Evolutionary conservation across 73 alveolate genomes (phyloP), one percentile per base, ranked within the genome.

Genomic region (Uronychia setigera): DNA sequence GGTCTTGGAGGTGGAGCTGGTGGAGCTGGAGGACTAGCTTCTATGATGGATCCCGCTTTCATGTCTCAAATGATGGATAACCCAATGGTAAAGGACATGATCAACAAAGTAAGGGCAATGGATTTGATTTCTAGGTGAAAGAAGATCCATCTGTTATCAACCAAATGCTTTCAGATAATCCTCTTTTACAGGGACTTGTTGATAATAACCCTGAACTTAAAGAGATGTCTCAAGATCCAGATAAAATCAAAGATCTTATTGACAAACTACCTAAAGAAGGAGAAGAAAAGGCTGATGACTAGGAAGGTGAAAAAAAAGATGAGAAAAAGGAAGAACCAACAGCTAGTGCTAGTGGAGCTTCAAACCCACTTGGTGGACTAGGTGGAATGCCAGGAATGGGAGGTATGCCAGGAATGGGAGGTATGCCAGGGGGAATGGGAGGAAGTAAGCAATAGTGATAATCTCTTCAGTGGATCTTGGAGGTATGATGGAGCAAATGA

Each of bases 391-490:
- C 86, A 1, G 95, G 92, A 33, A 35, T 91, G 0, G 96, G 95
- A 74, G 97, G 97, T 0, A 81, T 92, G 86, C 88, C 86, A 1
- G 95, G 92, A 33, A 35, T 91, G 0, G 96, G 95, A 74, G 97
- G 97, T 0, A 81, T 92, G 86, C 88, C 86, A 1, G 95, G 92
- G 88, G 92, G 25, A 92, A 88, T 9, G 31, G 57, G 19, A 92
- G 94, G 67, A 46, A 5, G 67, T 46, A 46, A 19, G 67, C 67
- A 46, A 11, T 46, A 5, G n/a, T 46, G n/a, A n/a, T 46, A 46
- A 46, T 46, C 67, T 46, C 67, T 46, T n/a, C n/a, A 46, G 67
- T 46, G 5, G 67, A 46, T 46, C 67, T 46, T 46, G 67, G 67
- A 46, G 19, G 19, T 5, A 46, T 46, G 67, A 46, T 46, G 67